A percentile compares a stretch with the other conserved stretches of the same genome.
Conservation (phyloP, 768 basidiomycete species). For the Collybiopsis confluens region DNA sequence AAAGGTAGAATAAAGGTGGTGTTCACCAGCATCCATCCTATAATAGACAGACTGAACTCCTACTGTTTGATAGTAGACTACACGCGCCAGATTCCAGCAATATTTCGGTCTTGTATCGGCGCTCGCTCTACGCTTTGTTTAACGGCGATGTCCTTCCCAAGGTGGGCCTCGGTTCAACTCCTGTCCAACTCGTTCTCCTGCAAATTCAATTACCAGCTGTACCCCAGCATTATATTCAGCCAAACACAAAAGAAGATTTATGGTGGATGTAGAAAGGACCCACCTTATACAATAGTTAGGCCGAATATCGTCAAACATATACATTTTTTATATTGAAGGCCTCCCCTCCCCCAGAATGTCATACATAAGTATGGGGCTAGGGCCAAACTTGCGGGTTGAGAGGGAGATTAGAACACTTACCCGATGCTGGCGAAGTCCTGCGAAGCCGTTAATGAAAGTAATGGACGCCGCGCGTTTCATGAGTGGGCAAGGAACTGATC, state of each 20-base stretch:
- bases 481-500: constrained; percentile 50
- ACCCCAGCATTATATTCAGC: neutral
- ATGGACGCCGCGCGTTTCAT: constrained; percentile 67
- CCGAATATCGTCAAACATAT: constrained; percentile 13
- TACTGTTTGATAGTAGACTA: no score
- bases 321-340: constrained; percentile 16
- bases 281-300: constrained; percentile 16
- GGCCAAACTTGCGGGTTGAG: neutral
- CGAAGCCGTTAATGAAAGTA: constrained; percentile 61
- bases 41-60: no score
- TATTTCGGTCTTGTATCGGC: no score
- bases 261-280: neutral
- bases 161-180: constrained; percentile 12
- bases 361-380: constrained; percentile 18
- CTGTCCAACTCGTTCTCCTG: constrained; percentile 13
- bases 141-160: constrained; percentile 2
- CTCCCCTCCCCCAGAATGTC: constrained; percentile 16
- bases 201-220: constrained; percentile 11
- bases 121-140: constrained; percentile 13
- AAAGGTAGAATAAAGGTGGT: no score
- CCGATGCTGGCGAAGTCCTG: constrained; percentile 47
- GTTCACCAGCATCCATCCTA: no score
- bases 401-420: neutral
- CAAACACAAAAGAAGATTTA: neutral
- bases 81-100: no score